These are phyloP conservation scores for Populus tremula DNA, from an alignment of 345 rosid genomes.

Conservation along the genomic window DNA sequence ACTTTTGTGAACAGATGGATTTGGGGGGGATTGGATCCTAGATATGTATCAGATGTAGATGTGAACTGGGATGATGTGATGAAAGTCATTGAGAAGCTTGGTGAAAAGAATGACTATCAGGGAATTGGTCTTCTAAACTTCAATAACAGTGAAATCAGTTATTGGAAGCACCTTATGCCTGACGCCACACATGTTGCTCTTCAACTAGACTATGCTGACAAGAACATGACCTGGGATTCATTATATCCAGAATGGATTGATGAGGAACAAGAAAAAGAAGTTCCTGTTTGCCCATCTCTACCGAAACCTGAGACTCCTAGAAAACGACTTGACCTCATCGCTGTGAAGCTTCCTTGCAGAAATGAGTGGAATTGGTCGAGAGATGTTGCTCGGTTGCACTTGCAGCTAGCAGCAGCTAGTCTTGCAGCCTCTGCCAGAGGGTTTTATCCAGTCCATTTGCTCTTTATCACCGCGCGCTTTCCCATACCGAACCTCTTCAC, in stretches of 20 bases:
- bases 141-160: conserved; percentile 18
- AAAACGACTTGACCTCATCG: conserved; percentile 30
- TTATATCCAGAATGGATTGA: conserved; percentile 39
- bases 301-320: conserved; percentile 22
- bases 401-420: conserved; percentile 29
- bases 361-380: conserved; percentile 31
- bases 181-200: conserved; percentile 11
- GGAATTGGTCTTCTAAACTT: conserved; percentile 30
- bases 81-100: conserved; percentile 12
- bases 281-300: conserved; percentile 28
- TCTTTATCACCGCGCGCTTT: conserved; percentile 22
- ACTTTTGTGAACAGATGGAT: conserved; percentile 31
- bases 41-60: conserved; percentile 23
- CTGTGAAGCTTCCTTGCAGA: conserved; percentile 31
- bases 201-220: conserved; percentile 20
- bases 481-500: conserved; percentile 30
- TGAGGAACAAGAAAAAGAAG: conserved; percentile 32
- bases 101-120: conserved; percentile 11
- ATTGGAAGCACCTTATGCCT: conserved; percentile 23
- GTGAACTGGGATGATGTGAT: conserved; percentile 22
- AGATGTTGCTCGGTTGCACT: conserved; percentile 29
- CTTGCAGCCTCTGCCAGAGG: conserved; percentile 36
- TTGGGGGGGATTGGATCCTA: conserved; percentile 32
- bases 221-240: conserved; percentile 28
- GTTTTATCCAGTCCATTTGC: conserved; percentile 24